Evolutionary conservation across 768 basidiomycete genomes (phyloP).

Genomic region (Sutorius australiensis): DNA sequence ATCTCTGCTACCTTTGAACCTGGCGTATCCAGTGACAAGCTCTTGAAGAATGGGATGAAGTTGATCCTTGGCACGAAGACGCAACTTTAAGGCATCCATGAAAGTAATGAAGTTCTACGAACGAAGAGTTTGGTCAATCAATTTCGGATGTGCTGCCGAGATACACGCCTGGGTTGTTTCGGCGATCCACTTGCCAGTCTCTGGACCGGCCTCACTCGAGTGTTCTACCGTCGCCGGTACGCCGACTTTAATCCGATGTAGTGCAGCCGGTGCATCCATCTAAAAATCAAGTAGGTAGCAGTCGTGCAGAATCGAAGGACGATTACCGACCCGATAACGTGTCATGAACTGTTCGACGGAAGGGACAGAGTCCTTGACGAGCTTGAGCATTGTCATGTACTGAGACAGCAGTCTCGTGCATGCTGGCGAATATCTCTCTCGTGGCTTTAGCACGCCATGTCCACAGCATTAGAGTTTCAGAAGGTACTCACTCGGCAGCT

Average conservation of each 20-base stretch:
- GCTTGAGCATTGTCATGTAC: slow-evolving; percentile 95
- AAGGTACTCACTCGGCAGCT: slow-evolving; percentile 73
- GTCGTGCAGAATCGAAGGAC: background rate
- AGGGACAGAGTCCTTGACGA: slow-evolving; percentile 85
- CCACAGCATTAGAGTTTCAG: background rate
- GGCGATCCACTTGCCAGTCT: slow-evolving; percentile 95
- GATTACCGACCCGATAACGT: slow-evolving; percentile 64
- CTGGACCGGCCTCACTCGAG: slow-evolving; percentile 85
- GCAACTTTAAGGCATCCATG: slow-evolving; percentile 94
- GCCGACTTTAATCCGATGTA: slow-evolving; percentile 86
- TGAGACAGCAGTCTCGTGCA: slow-evolving; percentile 92
- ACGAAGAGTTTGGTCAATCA: background rate
- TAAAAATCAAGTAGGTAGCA: slow-evolving; percentile 23
- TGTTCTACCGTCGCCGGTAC: slow-evolving; percentile 98
- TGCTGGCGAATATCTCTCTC: slow-evolving; percentile 89
- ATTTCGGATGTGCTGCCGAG: background rate
- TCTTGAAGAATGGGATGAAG: slow-evolving; percentile 93
- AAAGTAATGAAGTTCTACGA: slow-evolving; percentile 95
- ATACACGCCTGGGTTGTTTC: slow-evolving; percentile 85
- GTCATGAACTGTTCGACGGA: slow-evolving; percentile 90
- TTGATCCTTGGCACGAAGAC: slow-evolving; percentile 94
- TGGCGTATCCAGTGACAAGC: slow-evolving; percentile 89
- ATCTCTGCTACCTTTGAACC: slow-evolving; percentile 92
- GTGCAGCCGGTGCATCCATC: slow-evolving; percentile 93
- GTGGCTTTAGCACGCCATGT: slow-evolving; percentile 7